phyloP scores from a whole-genome alignment of 2,329 filamentous ascomycete species.

The Blumeriella jaapii region DNA sequence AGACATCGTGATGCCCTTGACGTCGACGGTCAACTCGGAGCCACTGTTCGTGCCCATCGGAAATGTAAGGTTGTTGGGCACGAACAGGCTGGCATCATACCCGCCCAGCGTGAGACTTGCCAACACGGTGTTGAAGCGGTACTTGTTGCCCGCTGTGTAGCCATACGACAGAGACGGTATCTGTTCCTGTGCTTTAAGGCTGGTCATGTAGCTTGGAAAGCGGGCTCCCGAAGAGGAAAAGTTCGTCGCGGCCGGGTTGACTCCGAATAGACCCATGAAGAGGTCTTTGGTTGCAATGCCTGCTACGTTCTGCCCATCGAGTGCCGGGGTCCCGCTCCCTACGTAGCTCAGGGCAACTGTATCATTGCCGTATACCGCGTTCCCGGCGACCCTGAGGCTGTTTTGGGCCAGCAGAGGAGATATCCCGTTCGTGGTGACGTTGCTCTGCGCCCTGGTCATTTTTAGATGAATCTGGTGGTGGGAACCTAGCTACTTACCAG shows the following conservation, averaged over 20 bases:
- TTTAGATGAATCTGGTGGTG: too few species aligned
- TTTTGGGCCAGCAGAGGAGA: slow-evolving; percentile 16
- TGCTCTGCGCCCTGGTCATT: slow-evolving; percentile 13
- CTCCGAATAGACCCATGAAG: slow-evolving; percentile 20
- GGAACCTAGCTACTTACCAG: slow-evolving; percentile 25
- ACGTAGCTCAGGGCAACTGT: slow-evolving; percentile 13
- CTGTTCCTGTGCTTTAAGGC: slow-evolving; percentile 28
- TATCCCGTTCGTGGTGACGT: slow-evolving; percentile 8
- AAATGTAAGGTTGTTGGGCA: slow-evolving; percentile 29
- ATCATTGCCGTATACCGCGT: slow-evolving; percentile 19
- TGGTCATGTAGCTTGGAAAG: slow-evolving; percentile 28
- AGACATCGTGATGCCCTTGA: slow-evolving; percentile 27
- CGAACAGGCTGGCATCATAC: slow-evolving; percentile 32
- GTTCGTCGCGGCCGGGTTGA: slow-evolving; percentile 16
- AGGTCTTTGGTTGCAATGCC: slow-evolving; percentile 25
- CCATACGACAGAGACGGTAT: slow-evolving; percentile 34
- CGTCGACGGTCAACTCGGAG: slow-evolving; percentile 29
- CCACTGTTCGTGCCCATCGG: slow-evolving; percentile 29
- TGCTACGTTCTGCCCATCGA: slow-evolving; percentile 19
- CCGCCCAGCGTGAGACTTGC: slow-evolving; percentile 25
- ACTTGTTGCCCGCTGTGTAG: slow-evolving; percentile 32
- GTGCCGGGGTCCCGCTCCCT: slow-evolving; percentile 9
- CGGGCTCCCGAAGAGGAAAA: slow-evolving; percentile 11
- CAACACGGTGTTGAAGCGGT: slow-evolving; percentile 24
- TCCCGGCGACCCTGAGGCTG: slow-evolving; percentile 10